phyloP scores from a whole-genome alignment of 164 flowering plant species.

The Echeveria elegans region DNA sequence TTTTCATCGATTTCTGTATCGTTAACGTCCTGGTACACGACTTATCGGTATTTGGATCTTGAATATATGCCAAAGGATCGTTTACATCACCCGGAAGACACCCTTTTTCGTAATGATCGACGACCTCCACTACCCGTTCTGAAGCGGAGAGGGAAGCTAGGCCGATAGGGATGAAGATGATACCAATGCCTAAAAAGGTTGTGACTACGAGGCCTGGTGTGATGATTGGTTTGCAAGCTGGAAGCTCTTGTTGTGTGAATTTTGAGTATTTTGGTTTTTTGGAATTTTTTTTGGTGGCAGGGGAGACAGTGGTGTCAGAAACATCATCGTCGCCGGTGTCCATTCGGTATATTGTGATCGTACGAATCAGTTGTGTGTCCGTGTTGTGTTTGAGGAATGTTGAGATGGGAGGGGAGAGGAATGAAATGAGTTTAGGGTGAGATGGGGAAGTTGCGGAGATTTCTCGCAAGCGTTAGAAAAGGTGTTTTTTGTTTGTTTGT shows the following conservation, averaged over 20 bases:
- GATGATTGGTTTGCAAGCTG: conserved; percentile 5
- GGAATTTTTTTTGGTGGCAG: not conserved
- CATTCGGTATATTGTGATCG: no score
- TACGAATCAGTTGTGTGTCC: no score
- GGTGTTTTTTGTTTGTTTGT: no score
- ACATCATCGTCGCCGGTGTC: not conserved
- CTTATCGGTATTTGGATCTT: conserved; percentile 28
- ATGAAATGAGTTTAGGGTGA: not conserved
- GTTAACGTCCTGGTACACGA: conserved; percentile 41
- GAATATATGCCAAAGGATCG: conserved; percentile 46
- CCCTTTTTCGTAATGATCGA: conserved; percentile 64
- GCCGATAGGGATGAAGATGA: conserved; percentile 4
- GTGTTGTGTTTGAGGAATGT: no score
- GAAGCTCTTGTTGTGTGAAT: conserved; percentile 8
- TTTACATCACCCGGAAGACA: conserved; percentile 44
- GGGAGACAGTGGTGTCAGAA: not conserved
- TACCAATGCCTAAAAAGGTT: not conserved
- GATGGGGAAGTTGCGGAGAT: not conserved
- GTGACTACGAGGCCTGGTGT: not conserved
- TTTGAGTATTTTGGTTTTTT: not conserved
- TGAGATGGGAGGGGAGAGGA: not conserved
- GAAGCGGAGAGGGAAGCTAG: no score
- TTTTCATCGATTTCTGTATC: conserved; percentile 66
- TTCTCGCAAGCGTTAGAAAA: not conserved
- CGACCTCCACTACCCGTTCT: conserved; percentile 48